Evolutionary conservation across 768 basidiomycete genomes (phyloP), one percentile per base, ranked within the genome.

Genomic region (Kwoniella botswanensis): DNA sequence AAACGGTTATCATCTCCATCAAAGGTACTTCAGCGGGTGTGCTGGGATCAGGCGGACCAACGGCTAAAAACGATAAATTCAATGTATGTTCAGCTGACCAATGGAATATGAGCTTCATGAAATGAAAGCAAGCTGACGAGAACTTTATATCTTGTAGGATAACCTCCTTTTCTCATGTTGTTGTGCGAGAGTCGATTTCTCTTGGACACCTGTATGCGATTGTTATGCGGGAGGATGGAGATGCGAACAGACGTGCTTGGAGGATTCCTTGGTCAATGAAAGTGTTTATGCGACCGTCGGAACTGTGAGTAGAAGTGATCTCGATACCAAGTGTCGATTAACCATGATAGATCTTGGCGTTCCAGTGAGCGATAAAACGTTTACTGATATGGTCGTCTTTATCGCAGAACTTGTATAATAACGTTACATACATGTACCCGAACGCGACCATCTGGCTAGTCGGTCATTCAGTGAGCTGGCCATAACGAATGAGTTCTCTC

Each of bases 121-220:
- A 5, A 26, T 6, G 17, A 22, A 4, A 9, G 11, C 15, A 6
- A 13, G 24, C 60, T 56, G n/a, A 65, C 55, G 50, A 63, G 71
- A 1, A 74, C 46, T 18, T 9, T 26, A 13, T 24, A 43, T 18
- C 6, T 24, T 26, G 7, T 67, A 85, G 84, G 95, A 98, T 77
- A 98, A 96, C 79, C 85, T 95, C n/a, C 85, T 98, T 43, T 96
- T 96, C 85, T 86, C 93, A 4, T 98, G 96, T 84, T 98, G 96
- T 83, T 98, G 96, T 78, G 95, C 94, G 2, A 88, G 92, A 7
- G 92, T 98, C n/a, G 93, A 92, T 43, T 92, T 93, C 64, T 93
- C 93, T 0, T 98, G 96, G 96, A 89, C 88, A 21, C 87, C 96
- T 0, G 96, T 97, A 0, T 98, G 96, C 81, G 91, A 88, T 60